Base-by-base conservation (phyloP, 169 alveolate genomes). In the Besnoitia besnoiti region DNA sequence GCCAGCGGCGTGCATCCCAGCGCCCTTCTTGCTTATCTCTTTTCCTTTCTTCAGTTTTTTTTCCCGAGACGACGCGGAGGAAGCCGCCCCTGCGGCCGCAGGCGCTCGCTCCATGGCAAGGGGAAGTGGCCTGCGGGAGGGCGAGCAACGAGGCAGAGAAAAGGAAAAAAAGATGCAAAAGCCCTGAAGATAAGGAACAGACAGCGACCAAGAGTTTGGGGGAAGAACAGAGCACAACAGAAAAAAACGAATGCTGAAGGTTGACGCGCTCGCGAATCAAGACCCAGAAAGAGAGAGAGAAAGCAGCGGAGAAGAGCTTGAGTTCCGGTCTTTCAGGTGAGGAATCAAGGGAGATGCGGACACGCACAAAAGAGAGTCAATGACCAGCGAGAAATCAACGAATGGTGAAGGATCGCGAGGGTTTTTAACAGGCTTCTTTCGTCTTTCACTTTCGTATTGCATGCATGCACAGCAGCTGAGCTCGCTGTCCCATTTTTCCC, bases 71-170 rank as follows among this genome's bases (percentile, higher is more conserved):
- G n/a, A n/a, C 10, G 80, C 40, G 80, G 46, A 10, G 39, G 10
- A 37, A 30, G 40, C 80, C 80, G 80, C 10, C 80, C 46, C 80
- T 67, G 80, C 44, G 39, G 44, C 80, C n/a, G 80, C 80, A 14
- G 46, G 40, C 44, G 47, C 46, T 7, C 12, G 19, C 12, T 8
- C 40, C 40, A 61, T 61, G 37, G 37, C 12, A 61, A 8, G 76
- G 37, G 19, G 76, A 19, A 61, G 76, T 19, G 37, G 76, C 30
- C 40, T 24, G 37, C 30, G 33, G 37, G 40, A 4, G 76, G 76
- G n/a, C n/a, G n/a, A 61, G 37, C 35, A 7, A 27, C 37, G 77
- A n/a, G 80, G n/a, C 10, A n/a, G 44, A 16, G 10, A 67, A 67
- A n/a, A n/a, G 40, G n/a, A n/a, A 16, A 55, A 55, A 55, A 55